Base-by-base conservation (phyloP, 2,329 filamentous ascomycete genomes). In the Seiridium cupressi region DNA sequence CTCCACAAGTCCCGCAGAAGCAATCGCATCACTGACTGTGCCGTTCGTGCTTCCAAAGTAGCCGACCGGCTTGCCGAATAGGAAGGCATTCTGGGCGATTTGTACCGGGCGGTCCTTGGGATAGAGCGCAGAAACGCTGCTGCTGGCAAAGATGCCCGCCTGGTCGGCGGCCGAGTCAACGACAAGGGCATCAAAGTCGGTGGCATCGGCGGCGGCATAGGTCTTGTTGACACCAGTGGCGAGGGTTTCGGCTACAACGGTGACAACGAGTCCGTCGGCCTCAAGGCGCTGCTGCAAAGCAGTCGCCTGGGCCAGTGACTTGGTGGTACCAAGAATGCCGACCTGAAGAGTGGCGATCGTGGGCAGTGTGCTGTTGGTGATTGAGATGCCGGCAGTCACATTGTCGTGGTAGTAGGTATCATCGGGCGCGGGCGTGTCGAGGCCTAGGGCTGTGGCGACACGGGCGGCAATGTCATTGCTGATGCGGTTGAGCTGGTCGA, bases 11-110 rank as follows among this genome's bases (percentile, higher is more conserved):
- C 80, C 80, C 0, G 78, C 78, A 10, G 71, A 72, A 1, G 70
- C 63, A 5, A 84, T 72, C 3, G 78, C 40, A 44, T 49, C 42
- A 46, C 66, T 97, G 3, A 68, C 64, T 34, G 57, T 10, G 3
- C 63, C 64, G 5, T 63, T 66, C 18, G 18, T 26, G 10, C 68
- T 72, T 1, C 86, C 88, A 1, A 90, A 64, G 35, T 83, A 84
- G 11, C 79, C 88, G 32, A 92, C 76, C 0, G 89, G 86, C 79
- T 92, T 92, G 3, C 88, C 89, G 78, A 86, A 92, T 32, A 84
- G 77, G 74, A 86, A 92, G 0, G 80, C 84, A 67, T 88, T 84
- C 13, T 79, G 70, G 18, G 91, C 71, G 55, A 92, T 88, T 75
- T 89, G 82, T 2, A 81, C 72, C 0, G 89, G 89, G 0, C 88